Base-by-base conservation (phyloP, 78 protist genomes). In the Tieghemostelium lacteum region DNA sequence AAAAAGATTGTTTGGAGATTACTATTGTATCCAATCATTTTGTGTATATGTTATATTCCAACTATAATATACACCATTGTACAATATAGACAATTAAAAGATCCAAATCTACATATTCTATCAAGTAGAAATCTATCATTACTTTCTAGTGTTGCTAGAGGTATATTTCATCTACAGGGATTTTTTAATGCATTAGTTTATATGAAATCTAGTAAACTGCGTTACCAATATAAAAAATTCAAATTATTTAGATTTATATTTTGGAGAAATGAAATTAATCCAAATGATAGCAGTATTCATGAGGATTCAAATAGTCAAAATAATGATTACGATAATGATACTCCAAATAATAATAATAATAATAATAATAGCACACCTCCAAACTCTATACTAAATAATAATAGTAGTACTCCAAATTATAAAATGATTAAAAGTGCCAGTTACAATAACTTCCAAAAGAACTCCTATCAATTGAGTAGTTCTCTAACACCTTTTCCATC, bases 1-100 rank as follows among this genome's bases (percentile, higher is more conserved):
- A 83, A 83, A 39, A 52, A 70, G 22, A 69, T 83, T 36, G 91
- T 69, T 20, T 83, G 78, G 78, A 50, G 91, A 55, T 17, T 83
- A 39, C 16, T 83, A 3, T 83, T 55, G 26, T 83, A 69, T 50
- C 91, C 91, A 29, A 37, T 33, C n/a, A 60, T 83, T 4, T 58
- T 83, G 31, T 39, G 72, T 26, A 61, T 83, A 7, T 83, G 91
- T 42, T 83, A 50, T 39, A 4, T 49, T 29, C 45, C 65, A 74
- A 64, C 75, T 2, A 22, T 83, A n/a, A 54, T 83, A 14, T 73
- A 69, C 19, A 33, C 50, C 22, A 69, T 60, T 57, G 66, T 58
- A 42, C 75, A 78, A 60, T 78, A 55, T 63, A 28, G 14, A 29
- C 52, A 49, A 37, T 58, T 26, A 31, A 45, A 22, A 2, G 28